phyloP scores from a whole-genome alignment of 768 basidiomycete genomes.

The Tylopilus cervinicoccineus region DNA sequence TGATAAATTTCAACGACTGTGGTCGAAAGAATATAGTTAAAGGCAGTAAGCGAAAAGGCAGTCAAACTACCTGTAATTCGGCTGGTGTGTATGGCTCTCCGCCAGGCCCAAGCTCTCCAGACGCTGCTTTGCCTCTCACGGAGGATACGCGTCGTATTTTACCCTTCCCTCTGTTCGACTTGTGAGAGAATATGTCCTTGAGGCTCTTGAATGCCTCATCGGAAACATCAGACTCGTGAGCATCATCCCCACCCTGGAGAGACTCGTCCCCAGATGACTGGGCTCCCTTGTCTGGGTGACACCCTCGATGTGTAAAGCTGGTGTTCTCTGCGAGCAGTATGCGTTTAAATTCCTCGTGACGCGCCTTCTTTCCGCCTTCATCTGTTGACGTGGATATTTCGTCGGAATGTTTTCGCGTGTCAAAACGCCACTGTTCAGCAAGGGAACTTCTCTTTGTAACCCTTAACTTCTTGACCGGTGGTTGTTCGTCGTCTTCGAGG shows the following conservation, averaged over 20 bases:
- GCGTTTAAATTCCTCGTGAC: constrained; percentile 46
- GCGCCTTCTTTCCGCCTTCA: constrained; percentile 45
- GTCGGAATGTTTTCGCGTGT: constrained; percentile 8
- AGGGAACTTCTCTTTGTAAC: constrained; percentile 14
- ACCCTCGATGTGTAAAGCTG: constrained; percentile 26
- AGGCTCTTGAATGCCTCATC: constrained; percentile 47
- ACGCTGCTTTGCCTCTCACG: constrained; percentile 31
- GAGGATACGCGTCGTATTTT: constrained; percentile 30
- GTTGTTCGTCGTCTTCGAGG: constrained; percentile 31
- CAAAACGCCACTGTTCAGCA: constrained; percentile 46
- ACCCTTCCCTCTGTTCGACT: constrained; percentile 32
- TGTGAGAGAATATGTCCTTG: constrained; percentile 43
- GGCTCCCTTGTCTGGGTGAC: constrained; percentile 7
- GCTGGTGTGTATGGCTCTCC: constrained; percentile 73
- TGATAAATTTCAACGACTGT: constrained; percentile 50
- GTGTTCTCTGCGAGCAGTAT: constrained; percentile 49
- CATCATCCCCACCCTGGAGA: constrained; percentile 23
- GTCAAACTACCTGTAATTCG: constrained; percentile 57
- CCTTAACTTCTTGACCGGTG: constrained; percentile 29
- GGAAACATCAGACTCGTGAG: constrained; percentile 36
- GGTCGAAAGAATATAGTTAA: background rate
- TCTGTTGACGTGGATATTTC: constrained; percentile 13
- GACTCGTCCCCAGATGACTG: constrained; percentile 23
- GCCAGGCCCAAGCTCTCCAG: constrained; percentile 54
- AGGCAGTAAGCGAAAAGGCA: background rate